Base-by-base conservation (phyloP, 1,284 basidiomycete species). In the Marasmius fiardii region DNA sequence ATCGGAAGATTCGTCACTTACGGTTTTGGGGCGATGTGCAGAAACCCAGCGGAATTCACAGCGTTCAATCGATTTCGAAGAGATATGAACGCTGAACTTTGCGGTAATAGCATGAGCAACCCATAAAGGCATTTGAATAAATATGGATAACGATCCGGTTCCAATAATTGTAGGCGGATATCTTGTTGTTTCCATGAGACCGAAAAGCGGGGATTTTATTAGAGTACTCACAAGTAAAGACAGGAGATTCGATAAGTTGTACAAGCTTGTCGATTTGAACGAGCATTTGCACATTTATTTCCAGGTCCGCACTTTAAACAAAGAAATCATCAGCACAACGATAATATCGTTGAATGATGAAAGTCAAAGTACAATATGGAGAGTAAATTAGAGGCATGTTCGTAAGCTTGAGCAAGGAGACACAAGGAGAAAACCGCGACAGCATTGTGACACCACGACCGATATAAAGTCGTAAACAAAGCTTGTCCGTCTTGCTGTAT, bases 191-290 rank as follows among this genome's bases (percentile, higher is more conserved):
- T 10, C 23, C 3, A 11, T 44, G 31, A 56, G 53, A 24, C 37
- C 39, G 41, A 39, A 60, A 44, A 52, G 34, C 18, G 56, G 31
- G 35, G 50, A 24, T 20, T 21, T 53, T 16, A 24, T 51, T 23
- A 54, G 53, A 39, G 28, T 18, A 73, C 83, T 64, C 64, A 94
- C 95, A 95, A 41, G 96, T 99, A 69, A 99, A 99, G 6, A 99
- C 95, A 0, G 97, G 97, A 4, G 93, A 95, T 71, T 99, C 97
- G 58, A 99, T 95, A 7, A 99, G 79, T 71, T 99, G 96, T 12
- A 99, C 96, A 5, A 99, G 84, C 70, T 98, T 98, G 74, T 99
- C 97, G 34, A 99, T 90, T 67, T 99, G 97, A 2, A 99, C 94
- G 16, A 99, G 79, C 66, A 99, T 84, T 23, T 86, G 86, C 3